Evolutionary conservation across 1,139 yeast genomes (phyloP).

Genomic region (Debaryomycetaceae sp.): DNA sequence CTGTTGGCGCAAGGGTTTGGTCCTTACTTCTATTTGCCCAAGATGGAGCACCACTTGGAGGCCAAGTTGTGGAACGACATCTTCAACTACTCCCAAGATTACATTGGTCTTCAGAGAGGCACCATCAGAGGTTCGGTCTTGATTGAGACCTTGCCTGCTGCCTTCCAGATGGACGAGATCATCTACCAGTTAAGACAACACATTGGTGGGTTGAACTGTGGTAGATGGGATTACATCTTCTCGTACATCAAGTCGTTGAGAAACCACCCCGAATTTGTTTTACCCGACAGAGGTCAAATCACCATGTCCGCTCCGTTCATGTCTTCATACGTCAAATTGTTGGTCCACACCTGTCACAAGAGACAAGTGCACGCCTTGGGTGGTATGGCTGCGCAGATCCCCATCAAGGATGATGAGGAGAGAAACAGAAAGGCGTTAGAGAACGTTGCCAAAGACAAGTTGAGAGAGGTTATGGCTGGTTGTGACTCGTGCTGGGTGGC

Average conservation of each 20-base stretch:
- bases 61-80: constrained; percentile 79
- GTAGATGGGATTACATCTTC: constrained; percentile 81
- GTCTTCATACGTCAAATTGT: constrained; percentile 63
- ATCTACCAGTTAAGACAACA: constrained; percentile 73
- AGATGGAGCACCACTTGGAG: constrained; percentile 77
- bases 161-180: constrained; percentile 79
- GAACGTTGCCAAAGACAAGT: constrained; percentile 67
- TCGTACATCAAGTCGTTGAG: constrained; percentile 66
- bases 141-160: constrained; percentile 74
- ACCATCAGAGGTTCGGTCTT: constrained; percentile 76
- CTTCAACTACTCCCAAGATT: constrained; percentile 66
- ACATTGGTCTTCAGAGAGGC: constrained; percentile 61
- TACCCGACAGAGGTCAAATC: constrained; percentile 72
- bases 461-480: constrained; percentile 70
- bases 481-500: constrained; percentile 86
- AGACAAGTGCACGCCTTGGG: constrained; percentile 81
- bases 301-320: constrained; percentile 75
- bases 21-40: constrained; percentile 75
- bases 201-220: constrained; percentile 75
- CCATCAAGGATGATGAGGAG: constrained; percentile 62
- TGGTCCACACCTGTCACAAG: constrained; percentile 68
- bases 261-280: constrained; percentile 55
- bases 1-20: constrained; percentile 59
- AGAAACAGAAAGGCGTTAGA: constrained; percentile 67
- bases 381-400: constrained; percentile 84